phyloP scores from a whole-genome alignment of 768 basidiomycete genomes.

The Leccinellum rugosiceps region DNA sequence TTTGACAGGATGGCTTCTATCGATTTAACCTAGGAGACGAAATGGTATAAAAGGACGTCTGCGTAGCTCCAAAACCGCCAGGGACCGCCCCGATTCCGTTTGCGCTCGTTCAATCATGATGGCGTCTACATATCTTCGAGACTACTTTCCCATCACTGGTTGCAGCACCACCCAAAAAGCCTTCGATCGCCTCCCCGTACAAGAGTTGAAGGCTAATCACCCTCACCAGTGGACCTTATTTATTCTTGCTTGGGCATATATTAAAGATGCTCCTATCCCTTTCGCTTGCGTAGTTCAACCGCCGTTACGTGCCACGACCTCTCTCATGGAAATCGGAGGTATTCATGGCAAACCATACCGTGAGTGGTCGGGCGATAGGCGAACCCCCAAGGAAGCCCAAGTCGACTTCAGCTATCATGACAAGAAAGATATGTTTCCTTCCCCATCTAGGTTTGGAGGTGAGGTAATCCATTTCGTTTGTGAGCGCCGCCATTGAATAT shows the following conservation, averaged over 20 bases:
- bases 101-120: neutral
- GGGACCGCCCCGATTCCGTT: neutral
- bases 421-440: conserved; percentile 26
- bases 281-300: conserved; percentile 17
- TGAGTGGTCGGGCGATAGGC: conserved; percentile 25
- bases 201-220: conserved; percentile 16
- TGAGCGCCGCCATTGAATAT: neutral
- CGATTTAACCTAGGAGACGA: neutral
- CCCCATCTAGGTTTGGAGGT: conserved; percentile 28
- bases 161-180: conserved; percentile 10
- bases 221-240: conserved; percentile 29
- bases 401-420: conserved; percentile 18
- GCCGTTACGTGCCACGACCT: neutral
- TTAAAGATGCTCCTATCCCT: conserved; percentile 10
- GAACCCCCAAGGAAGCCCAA: conserved; percentile 9
- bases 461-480: neutral
- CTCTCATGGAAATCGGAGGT: conserved; percentile 22
- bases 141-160: conserved; percentile 23
- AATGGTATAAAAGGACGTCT: conserved; percentile 5
- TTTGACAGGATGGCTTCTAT: neutral
- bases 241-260: conserved; percentile 18
- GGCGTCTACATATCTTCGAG: neutral
- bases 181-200: conserved; percentile 23
- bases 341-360: conserved; percentile 26
- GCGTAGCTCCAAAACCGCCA: neutral